These are phyloP conservation scores for Acer negundo DNA, from an alignment of 345 rosid species.

Conservation along the genomic window DNA sequence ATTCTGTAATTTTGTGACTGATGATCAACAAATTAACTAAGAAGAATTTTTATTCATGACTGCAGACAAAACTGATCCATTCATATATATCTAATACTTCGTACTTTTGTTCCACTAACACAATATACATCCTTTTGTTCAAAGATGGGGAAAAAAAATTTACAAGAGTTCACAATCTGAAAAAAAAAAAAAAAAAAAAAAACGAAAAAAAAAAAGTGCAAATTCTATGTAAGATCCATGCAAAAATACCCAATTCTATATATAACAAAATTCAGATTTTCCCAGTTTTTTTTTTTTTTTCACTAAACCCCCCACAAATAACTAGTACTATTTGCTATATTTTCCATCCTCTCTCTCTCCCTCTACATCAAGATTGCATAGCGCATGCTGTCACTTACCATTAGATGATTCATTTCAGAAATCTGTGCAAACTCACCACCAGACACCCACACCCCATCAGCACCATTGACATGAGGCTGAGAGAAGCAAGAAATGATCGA, in stretches of 20 bases:
- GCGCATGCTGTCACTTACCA: slow-evolving; percentile 91
- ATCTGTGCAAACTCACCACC: slow-evolving; percentile 61
- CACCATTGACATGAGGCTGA: slow-evolving; percentile 61
- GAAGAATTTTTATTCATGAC: slow-evolving; percentile 13
- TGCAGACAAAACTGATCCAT: slow-evolving; percentile 15
- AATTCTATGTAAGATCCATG: slow-evolving; percentile 17
- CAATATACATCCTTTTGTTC: slow-evolving; percentile 1
- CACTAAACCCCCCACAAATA: background rate
- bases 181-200: background rate
- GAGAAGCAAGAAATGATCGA: slow-evolving; percentile 69
- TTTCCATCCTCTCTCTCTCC: background rate
- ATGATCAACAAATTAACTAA: too few species aligned
- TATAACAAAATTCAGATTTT: slow-evolving; percentile 22
- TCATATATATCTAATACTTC: background rate
- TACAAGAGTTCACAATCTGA: slow-evolving; percentile 17
- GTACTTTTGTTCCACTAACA: background rate
- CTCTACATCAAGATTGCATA: slow-evolving; percentile 87
- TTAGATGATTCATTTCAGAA: slow-evolving; percentile 80
- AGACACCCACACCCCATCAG: slow-evolving; percentile 74
- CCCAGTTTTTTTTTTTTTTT: background rate
- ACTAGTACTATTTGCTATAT: background rate
- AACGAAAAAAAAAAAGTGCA: too few species aligned
- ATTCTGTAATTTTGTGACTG: too few species aligned
- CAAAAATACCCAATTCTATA: slow-evolving; percentile 3
- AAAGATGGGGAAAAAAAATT: background rate